Evolutionary conservation across 177 flowering plant genomes (phyloP).

Genomic region (Vitis hybrid): DNA sequence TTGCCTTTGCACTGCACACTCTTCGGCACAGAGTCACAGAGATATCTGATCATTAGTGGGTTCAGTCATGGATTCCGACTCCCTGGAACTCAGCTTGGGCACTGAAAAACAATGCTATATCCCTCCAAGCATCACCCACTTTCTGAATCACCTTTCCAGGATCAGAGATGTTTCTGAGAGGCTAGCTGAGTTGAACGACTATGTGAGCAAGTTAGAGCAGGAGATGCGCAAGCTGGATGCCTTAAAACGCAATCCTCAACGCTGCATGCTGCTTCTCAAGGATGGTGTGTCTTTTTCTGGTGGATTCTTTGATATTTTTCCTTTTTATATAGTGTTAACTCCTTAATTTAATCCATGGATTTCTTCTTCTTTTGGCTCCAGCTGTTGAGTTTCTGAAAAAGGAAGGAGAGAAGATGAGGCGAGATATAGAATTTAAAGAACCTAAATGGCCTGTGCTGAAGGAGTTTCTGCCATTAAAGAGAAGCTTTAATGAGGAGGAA

Average conservation of each 20-base stretch:
- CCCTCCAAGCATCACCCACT: background rate
- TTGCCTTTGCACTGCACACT: no score
- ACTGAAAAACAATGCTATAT: conserved; percentile 2
- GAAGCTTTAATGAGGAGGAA: background rate
- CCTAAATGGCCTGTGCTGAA: background rate
- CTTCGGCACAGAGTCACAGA: no score
- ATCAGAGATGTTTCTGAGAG: background rate
- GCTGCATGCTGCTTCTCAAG: conserved; percentile 7
- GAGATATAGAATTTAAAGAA: background rate
- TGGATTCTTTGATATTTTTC: no score
- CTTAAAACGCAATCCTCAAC: conserved; percentile 5
- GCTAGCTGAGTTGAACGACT: conserved; percentile 4
- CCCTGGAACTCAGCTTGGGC: conserved; percentile 5
- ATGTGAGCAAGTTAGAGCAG: conserved; percentile 1
- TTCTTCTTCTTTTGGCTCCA: background rate
- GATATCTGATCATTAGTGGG: no score
- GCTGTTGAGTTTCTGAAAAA: background rate
- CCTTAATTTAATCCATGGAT: background rate
- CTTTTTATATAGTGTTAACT: no score
- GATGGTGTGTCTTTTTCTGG: conserved; percentile 1
- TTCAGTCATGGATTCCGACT: background rate
- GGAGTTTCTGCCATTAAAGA: background rate
- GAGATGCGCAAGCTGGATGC: background rate
- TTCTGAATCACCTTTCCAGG: background rate
- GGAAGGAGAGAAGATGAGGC: background rate